phyloP scores from a whole-genome alignment of 495 filamentous ascomycete genomes.

The Peziza echinospora region DNA sequence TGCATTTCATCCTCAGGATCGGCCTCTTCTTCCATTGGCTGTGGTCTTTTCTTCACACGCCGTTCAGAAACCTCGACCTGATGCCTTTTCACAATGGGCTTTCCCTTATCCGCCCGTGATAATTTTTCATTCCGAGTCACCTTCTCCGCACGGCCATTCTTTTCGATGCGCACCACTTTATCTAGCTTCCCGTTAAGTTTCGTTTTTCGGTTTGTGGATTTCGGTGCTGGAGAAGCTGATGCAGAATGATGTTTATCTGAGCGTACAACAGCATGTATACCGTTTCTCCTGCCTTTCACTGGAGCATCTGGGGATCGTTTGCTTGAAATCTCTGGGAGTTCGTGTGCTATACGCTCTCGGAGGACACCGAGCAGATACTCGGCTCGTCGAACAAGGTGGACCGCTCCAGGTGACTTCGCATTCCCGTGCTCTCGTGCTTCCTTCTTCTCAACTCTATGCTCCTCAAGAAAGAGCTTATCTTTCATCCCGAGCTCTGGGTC shows the following conservation, averaged over 20 bases:
- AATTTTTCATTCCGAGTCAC: too few relatives aligned
- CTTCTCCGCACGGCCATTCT: too few relatives aligned
- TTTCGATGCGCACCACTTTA: too few relatives aligned
- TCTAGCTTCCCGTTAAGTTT: not conserved
- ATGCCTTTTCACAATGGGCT: not conserved
- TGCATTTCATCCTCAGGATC: not conserved
- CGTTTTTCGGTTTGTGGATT: slow-evolving; percentile 23
- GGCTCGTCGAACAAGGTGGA: slow-evolving; percentile 83
- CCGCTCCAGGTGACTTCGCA: slow-evolving; percentile 77
- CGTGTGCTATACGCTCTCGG: not conserved
- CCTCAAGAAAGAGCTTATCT: slow-evolving; percentile 92
- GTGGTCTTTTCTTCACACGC: not conserved
- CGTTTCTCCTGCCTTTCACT: slow-evolving; percentile 12
- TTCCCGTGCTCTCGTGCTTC: slow-evolving; percentile 50
- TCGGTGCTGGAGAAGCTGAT: slow-evolving; percentile 37
- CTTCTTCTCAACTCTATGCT: slow-evolving; percentile 94
- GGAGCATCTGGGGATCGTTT: slow-evolving; percentile 21
- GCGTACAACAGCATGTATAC: slow-evolving; percentile 11
- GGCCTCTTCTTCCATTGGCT: not conserved
- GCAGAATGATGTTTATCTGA: slow-evolving; percentile 28
- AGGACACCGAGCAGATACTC: slow-evolving; percentile 87
- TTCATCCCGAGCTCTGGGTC: slow-evolving; percentile 66
- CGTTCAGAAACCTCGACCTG: not conserved
- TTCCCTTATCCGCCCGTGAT: too few relatives aligned
- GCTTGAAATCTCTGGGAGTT: not conserved